phyloP scores from a whole-genome alignment of 257 asterid species.

The Solanum clarkiae region DNA sequence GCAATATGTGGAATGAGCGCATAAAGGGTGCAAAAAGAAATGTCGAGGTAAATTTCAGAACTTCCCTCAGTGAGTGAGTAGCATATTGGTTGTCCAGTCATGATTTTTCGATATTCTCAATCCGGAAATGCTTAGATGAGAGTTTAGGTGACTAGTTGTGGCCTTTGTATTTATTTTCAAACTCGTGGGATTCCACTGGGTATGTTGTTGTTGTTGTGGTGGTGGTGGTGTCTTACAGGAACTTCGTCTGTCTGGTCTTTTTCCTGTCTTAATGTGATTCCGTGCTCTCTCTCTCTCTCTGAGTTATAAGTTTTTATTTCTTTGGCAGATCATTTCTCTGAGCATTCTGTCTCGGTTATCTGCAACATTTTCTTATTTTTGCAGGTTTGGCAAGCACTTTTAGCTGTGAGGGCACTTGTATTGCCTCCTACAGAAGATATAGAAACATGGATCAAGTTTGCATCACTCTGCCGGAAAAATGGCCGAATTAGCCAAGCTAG shows the following conservation, averaged over 20 bases:
- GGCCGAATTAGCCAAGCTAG: slow-evolving; percentile 97
- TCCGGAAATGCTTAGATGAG: background rate
- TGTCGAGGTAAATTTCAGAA: slow-evolving; percentile 62
- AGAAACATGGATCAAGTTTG: slow-evolving; percentile 97
- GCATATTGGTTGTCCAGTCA: background rate
- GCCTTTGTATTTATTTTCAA: background rate
- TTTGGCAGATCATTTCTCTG: background rate
- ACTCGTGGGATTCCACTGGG: background rate
- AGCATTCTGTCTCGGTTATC: background rate
- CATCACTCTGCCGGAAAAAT: slow-evolving; percentile 92
- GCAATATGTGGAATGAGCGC: slow-evolving; percentile 98
- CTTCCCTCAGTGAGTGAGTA: background rate
- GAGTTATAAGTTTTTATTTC: background rate
- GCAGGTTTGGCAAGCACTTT: slow-evolving; percentile 93
- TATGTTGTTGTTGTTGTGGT: no score
- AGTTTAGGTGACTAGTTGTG: background rate
- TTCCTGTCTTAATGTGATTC: background rate
- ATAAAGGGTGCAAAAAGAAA: slow-evolving; percentile 91
- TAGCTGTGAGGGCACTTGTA: slow-evolving; percentile 86
- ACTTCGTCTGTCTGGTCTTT: background rate
- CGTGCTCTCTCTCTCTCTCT: background rate
- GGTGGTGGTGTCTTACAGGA: background rate
- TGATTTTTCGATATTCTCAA: background rate
- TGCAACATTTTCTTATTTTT: slow-evolving; percentile 8
- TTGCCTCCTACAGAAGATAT: slow-evolving; percentile 97